Conservation (phyloP, 2,329 filamentous ascomycete genomes). For the Colletotrichum spaethianum region DNA sequence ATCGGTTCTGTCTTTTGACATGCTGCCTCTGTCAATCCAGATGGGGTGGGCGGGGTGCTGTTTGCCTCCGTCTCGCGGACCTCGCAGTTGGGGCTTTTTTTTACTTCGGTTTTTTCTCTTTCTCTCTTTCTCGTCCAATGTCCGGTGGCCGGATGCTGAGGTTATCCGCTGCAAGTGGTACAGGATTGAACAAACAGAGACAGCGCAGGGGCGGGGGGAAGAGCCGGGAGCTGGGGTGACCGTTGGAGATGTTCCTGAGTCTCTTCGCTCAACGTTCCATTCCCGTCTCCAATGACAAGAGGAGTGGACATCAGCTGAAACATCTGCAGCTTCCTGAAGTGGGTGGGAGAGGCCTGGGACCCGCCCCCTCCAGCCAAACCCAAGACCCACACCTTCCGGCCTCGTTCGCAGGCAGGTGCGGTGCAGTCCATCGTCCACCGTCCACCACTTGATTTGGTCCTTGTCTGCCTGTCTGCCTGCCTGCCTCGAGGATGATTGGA, state of each 20-base stretch:
- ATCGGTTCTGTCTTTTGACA: not conserved
- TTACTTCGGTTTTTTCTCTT: not conserved
- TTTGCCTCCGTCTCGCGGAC: constrained; percentile 19
- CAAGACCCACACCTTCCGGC: not conserved
- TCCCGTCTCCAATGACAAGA: constrained; percentile 41
- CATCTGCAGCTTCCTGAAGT: constrained; percentile 33
- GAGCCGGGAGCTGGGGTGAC: constrained; percentile 32
- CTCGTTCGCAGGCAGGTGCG: not conserved
- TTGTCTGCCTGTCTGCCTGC: no score
- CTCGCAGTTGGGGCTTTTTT: constrained; percentile 16
- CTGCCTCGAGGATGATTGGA: not conserved
- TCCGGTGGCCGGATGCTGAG: constrained; percentile 36
- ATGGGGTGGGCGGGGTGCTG: not conserved
- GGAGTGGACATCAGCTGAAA: constrained; percentile 42
- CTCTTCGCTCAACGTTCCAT: constrained; percentile 38
- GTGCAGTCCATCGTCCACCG: not conserved
- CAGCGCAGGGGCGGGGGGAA: not conserved
- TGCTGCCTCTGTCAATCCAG: not conserved
- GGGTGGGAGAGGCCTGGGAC: not conserved
- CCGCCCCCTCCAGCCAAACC: not conserved
- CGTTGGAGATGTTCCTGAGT: constrained; percentile 38
- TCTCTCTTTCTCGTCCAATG: constrained; percentile 15
- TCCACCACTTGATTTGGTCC: no score
- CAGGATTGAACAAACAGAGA: constrained; percentile 5
- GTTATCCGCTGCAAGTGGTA: constrained; percentile 27